Conservation (phyloP, 2,329 filamentous ascomycete genomes). For the Aplosporella prunicola region DNA sequence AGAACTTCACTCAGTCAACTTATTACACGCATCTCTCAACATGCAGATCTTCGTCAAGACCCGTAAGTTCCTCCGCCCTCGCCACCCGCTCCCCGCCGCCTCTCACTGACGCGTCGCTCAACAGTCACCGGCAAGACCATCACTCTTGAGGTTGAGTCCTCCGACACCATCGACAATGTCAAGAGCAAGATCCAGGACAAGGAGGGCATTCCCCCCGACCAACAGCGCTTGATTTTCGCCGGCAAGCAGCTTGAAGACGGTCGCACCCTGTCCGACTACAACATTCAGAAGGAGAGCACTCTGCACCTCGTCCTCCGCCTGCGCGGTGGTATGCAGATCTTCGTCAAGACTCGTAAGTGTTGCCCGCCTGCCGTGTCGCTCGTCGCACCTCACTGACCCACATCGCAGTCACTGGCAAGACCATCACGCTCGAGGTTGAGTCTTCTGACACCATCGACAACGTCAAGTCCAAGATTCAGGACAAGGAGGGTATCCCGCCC, state of each 20-base stretch:
- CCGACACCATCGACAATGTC: conserved; percentile 90
- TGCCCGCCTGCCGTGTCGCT: conserved; percentile 8
- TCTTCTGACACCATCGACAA: conserved; percentile 33
- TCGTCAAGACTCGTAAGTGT: conserved; percentile 47
- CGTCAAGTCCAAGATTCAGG: conserved; percentile 41
- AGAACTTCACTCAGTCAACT: too few relatives aligned
- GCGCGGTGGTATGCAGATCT: conserved; percentile 55
- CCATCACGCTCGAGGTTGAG: conserved; percentile 38
- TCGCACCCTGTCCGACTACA: conserved; percentile 84
- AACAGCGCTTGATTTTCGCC: conserved; percentile 94
- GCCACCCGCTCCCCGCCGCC: conserved; percentile 15
- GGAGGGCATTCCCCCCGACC: conserved; percentile 92
- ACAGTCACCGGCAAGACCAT: conserved; percentile 59
- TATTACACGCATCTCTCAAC: conserved; percentile 37
- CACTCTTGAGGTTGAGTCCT: conserved; percentile 58
- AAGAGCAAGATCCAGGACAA: conserved; percentile 98
- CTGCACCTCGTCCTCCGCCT: conserved; percentile 69
- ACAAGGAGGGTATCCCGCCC: conserved; percentile 51
- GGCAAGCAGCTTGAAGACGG: conserved; percentile 97
- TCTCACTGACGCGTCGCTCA: conserved; percentile 23
- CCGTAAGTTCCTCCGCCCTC: conserved; percentile 49
- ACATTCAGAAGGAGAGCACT: conserved; percentile 78
- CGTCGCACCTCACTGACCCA: conserved; percentile 24
- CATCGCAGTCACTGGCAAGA: conserved; percentile 47
- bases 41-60: conserved; percentile 99